Percentiles rank a stretch among this genome's conserved stretches.
Conservation (phyloP, 2,329 filamentous ascomycete genomes). For the Claviceps sp. region DNA sequence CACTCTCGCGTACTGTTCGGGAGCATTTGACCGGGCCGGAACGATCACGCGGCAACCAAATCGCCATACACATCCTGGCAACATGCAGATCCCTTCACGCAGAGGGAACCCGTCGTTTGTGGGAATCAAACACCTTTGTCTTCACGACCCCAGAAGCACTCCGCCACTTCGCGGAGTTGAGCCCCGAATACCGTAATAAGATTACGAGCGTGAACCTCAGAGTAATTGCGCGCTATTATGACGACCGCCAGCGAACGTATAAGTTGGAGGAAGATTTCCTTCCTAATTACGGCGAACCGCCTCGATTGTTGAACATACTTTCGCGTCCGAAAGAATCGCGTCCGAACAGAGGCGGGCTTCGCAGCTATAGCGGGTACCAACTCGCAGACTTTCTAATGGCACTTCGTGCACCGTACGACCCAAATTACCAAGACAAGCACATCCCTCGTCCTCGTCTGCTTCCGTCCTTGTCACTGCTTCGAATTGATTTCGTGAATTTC, state of each 20-base stretch:
- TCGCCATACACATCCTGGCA: constrained; percentile 39
- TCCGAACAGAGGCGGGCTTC: constrained; percentile 36
- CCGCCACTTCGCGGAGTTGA: constrained; percentile 33
- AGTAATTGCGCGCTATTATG: constrained; percentile 41
- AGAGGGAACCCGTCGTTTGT: constrained; percentile 38
- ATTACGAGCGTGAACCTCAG: constrained; percentile 36
- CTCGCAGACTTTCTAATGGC: constrained; percentile 38
- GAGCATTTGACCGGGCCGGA: constrained; percentile 32
- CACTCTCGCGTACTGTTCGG: constrained; percentile 29
- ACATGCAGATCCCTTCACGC: constrained; percentile 35
- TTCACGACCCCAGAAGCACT: constrained; percentile 41
- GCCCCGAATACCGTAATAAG: constrained; percentile 25
- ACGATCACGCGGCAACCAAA: constrained; percentile 30
- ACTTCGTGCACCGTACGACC: constrained; percentile 36
- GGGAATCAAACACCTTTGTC: constrained; percentile 37
- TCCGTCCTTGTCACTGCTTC: constrained; percentile 31
- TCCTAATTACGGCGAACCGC: constrained; percentile 24
- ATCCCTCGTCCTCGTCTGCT: constrained; percentile 29
- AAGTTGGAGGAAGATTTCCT: constrained; percentile 30
- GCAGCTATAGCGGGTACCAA: constrained; percentile 41
- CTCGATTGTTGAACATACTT: constrained; percentile 26
- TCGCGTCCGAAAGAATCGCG: constrained; percentile 30
- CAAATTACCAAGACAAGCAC: constrained; percentile 21
- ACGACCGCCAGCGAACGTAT: constrained; percentile 32
- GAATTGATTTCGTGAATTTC: constrained; percentile 43